phyloP scores from a whole-genome alignment of 768 basidiomycete genomes.

The Auriscalpium orientale region DNA sequence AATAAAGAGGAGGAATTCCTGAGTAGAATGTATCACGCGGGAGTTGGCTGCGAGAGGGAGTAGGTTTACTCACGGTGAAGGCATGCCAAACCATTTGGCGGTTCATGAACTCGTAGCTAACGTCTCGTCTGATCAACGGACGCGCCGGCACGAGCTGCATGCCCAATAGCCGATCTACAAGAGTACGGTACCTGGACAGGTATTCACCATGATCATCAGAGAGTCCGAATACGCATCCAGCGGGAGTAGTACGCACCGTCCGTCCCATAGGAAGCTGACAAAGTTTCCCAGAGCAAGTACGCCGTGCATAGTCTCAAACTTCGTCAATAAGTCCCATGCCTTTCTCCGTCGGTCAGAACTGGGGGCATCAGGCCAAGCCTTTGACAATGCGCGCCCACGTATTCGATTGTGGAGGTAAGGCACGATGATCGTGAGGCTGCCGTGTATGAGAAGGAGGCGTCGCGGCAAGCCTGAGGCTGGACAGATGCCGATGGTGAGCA shows the following conservation, averaged over 20 bases:
- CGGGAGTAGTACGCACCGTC: constrained; percentile 48
- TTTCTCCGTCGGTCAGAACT: constrained; percentile 66
- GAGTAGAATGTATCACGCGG: background rate
- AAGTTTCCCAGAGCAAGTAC: constrained; percentile 68
- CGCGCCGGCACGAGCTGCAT: constrained; percentile 72
- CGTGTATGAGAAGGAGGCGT: constrained; percentile 56
- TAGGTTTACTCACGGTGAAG: constrained; percentile 66
- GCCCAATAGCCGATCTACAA: constrained; percentile 69
- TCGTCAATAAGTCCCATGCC: constrained; percentile 62
- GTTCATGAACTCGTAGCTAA: constrained; percentile 99
- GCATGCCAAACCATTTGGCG: constrained; percentile 99
- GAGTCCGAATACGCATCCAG: background rate
- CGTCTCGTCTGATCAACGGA: constrained; percentile 64
- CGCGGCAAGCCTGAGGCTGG: constrained; percentile 62
- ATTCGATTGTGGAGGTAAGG: constrained; percentile 77
- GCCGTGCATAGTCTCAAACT: constrained; percentile 60
- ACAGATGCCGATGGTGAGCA: background rate
- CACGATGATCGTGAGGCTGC: constrained; percentile 60
- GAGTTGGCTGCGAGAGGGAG: background rate
- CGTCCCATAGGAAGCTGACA: constrained; percentile 76
- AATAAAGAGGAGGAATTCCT: constrained; percentile 95
- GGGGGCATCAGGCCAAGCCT: constrained; percentile 88
- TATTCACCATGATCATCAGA: background rate
- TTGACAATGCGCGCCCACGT: constrained; percentile 67
- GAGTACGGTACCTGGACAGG: constrained; percentile 66